Evolutionary conservation across 192 early-diverging fungal genomes (phyloP).

Genomic region (Backusella circina): DNA sequence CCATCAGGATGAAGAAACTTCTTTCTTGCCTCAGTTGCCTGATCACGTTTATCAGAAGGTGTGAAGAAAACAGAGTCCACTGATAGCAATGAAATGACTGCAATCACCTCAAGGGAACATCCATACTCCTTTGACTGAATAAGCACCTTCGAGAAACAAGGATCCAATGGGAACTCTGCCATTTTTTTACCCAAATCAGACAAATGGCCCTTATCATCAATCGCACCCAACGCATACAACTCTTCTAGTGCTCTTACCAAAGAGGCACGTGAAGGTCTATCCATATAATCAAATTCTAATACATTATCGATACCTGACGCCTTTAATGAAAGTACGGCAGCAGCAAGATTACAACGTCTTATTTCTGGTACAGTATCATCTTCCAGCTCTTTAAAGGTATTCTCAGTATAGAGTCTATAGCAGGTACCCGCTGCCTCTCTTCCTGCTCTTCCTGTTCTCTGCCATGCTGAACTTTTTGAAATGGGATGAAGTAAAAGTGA

Average conservation of each 20-base stretch:
- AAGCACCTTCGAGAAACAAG: slow-evolving; percentile 84
- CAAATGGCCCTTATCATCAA: slow-evolving; percentile 78
- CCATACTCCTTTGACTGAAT: slow-evolving; percentile 70
- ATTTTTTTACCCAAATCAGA: slow-evolving; percentile 78
- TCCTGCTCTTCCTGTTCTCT: slow-evolving; percentile 94
- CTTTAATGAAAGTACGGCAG: slow-evolving; percentile 84
- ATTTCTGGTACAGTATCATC: slow-evolving; percentile 92
- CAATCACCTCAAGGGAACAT: slow-evolving; percentile 87
- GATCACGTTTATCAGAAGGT: slow-evolving; percentile 85
- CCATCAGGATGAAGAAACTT: slow-evolving; percentile 85
- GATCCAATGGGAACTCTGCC: slow-evolving; percentile 92
- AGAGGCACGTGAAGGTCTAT: slow-evolving; percentile 73
- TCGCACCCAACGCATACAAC: slow-evolving; percentile 82
- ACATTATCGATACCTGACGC: slow-evolving; percentile 89
- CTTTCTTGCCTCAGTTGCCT: slow-evolving; percentile 73
- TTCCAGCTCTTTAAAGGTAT: slow-evolving; percentile 66
- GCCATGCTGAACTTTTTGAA: slow-evolving; percentile 86
- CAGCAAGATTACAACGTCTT: slow-evolving; percentile 85
- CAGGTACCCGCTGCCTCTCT: slow-evolving; percentile 90
- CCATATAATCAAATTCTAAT: slow-evolving; percentile 93
- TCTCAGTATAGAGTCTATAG: slow-evolving; percentile 91
- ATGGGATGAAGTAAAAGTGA: slow-evolving; percentile 84
- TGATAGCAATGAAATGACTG: slow-evolving; percentile 87
- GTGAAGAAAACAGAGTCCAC: slow-evolving; percentile 89
- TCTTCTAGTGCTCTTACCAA: slow-evolving; percentile 84